A percentile compares a stretch with the other conserved stretches of the same genome.
phyloP scores from a whole-genome alignment of 176 grass and related monocot species.

The Carex myosuroides region DNA sequence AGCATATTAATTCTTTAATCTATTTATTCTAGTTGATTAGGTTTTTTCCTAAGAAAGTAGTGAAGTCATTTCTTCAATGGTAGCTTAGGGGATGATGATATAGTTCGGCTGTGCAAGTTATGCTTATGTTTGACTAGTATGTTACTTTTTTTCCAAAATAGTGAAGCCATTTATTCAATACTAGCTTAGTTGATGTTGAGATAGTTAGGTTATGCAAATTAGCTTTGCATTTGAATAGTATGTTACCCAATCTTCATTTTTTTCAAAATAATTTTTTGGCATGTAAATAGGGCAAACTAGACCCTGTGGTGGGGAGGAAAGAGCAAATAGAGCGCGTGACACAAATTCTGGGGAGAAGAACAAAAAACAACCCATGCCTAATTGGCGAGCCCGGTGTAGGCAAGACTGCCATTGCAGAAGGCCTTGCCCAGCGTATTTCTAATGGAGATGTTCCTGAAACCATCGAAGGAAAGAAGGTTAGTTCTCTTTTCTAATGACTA shows the following conservation, averaged over 20 bases:
- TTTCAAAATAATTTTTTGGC: background rate
- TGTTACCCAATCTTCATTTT: background rate
- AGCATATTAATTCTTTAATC: background rate
- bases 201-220: background rate
- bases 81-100: background rate
- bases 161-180: background rate
- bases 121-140: background rate
- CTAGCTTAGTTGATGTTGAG: background rate
- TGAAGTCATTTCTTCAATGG: background rate
- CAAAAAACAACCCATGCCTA: constrained; percentile 95
- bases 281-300: constrained; percentile 68
- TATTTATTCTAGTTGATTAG: background rate
- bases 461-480: constrained; percentile 98
- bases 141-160: too few relatives aligned
- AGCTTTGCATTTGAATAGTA: background rate
- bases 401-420: constrained; percentile 94
- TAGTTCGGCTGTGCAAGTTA: background rate
- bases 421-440: constrained; percentile 81
- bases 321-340: constrained; percentile 93
- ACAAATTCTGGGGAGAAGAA: constrained; percentile 88
- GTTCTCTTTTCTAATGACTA: background rate
- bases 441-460: constrained; percentile 97
- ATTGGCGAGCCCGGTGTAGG: constrained; percentile 98
- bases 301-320: constrained; percentile 84
- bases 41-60: background rate